Base-by-base conservation (phyloP, 441 rosid genomes). In the Macaranga tanarius region DNA sequence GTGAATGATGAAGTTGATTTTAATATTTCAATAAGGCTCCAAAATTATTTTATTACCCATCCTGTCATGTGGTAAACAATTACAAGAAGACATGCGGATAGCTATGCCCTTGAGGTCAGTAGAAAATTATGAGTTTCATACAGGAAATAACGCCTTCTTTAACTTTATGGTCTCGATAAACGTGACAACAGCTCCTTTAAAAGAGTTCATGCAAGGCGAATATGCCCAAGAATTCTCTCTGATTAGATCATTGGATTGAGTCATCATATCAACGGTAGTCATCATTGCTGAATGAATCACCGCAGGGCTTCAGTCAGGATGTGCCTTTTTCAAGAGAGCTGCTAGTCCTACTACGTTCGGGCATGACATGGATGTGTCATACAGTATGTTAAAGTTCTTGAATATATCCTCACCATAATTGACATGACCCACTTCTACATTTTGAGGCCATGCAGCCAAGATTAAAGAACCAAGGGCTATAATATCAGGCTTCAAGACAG, bases 351-450 rank as follows among this genome's bases (percentile, higher is more conserved):
- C 89, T 4, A 79, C 88, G 76, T 93, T 97, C 10, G 98, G 98
- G 70, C 97, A 90, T 1, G 98, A 81, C 98, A 93, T 93, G 2
- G 97, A 93, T 23, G 98, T 93, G 7, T 97, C 98, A 7, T 96
- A 91, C 69, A 85, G 77, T 11, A 93, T 81, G 66, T 90, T 91
- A 81, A 91, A 93, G 58, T 79, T 67, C 9, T 84, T 90, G 52
- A 85, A 84, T 73, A 92, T 79, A 12, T 78, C 82, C 52, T 48
- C 1, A 44, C 86, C 89, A 17, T 83, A 81, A 2, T 84, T 86
- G 20, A 89, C 75, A 58, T 56, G 80, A 0, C 86, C 80, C 5
- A 88, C 92, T 11, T 71, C 83, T 2, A 62, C 76, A 67, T 67
- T 72, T 7, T 89, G 86, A 10, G 91, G 88, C 98, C 98, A 93